These are phyloP conservation scores for Neofusicoccum sp. DNA, from an alignment of 2,329 filamentous ascomycete species.

Conservation along the genomic window DNA sequence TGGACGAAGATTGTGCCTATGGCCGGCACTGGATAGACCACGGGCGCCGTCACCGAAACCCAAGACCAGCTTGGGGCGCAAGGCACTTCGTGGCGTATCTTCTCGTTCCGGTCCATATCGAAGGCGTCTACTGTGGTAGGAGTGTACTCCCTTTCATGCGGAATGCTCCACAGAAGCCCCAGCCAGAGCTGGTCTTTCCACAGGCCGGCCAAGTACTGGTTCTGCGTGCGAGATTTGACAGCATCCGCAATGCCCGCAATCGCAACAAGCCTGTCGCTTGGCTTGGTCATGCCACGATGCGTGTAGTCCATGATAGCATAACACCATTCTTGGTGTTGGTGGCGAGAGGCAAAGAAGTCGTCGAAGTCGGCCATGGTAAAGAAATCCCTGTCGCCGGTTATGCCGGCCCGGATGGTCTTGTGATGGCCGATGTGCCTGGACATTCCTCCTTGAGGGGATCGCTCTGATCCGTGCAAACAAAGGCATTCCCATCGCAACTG, in stretches of 20 bases:
- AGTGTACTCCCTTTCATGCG: background rate
- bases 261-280: background rate
- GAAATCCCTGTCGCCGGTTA: constrained; percentile 21
- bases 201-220: background rate
- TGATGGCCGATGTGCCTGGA: constrained; percentile 22
- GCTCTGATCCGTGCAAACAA: constrained; percentile 22
- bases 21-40: constrained; percentile 21
- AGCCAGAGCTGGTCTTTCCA: background rate
- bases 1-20: constrained; percentile 16
- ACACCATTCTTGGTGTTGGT: constrained; percentile 23
- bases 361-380: constrained; percentile 16
- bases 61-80: constrained; percentile 3
- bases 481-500: background rate
- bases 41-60: background rate
- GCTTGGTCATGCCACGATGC: background rate
- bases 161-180: background rate
- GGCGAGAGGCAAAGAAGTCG: constrained; percentile 5
- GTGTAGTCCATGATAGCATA: constrained; percentile 1
- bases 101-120: background rate
- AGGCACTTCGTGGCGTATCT: background rate
- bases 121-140: background rate
- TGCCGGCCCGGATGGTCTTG: constrained; percentile 20
- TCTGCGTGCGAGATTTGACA: background rate
- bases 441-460: constrained; percentile 20
- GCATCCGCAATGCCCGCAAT: background rate